Base-by-base conservation (phyloP, 2,329 filamentous ascomycete genomes). In the Cercospora sp. region DNA sequence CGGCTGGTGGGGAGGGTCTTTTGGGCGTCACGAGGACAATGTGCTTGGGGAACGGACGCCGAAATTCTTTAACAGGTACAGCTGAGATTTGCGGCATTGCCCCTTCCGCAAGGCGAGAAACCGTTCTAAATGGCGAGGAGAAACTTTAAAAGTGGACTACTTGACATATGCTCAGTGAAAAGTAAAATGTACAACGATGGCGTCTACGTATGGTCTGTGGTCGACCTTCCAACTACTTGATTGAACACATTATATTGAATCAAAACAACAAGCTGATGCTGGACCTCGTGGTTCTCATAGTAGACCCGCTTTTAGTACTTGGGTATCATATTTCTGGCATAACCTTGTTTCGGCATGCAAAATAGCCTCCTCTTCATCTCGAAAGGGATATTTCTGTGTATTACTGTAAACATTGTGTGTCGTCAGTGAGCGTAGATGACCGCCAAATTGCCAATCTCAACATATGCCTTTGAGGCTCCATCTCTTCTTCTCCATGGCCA, bases 311-410 rank as follows among this genome's bases (percentile, higher is more conserved):
- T 36, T 59, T 36, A 20, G 55, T 36, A 33, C 55, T 42, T 59
- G 55, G 55, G 55, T 59, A 59, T 59, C 31, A 36, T 59, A 36
- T 59, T 58, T 13, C 55, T 59, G 30, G 55, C 55, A 59, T 30
- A 59, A 16, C 31, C 28, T 23, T 36, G 55, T 36, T 36, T 18
- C 13, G 16, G 30, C 26, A 31, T 59, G 55, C 30, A 18, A 59
- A 28, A 59, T 59, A 20, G 30, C 55, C 55, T 59, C 55, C 31
- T 59, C 55, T 31, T 57, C 53, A 26, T 58, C 55, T 28, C 18
- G 31, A 59, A 59, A 33, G 23, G 48, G 20, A 28, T n/a, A 30
- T 55, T 55, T 8, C 8, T 18, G 12, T 55, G 48, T 55, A 55
- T 55, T 28, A 55, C 20, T 55, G 48, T 28, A 55, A 55, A 55